These are phyloP conservation scores for Quercus berberidifolia DNA, from an alignment of 306 rosid species.

Conservation along the genomic window DNA sequence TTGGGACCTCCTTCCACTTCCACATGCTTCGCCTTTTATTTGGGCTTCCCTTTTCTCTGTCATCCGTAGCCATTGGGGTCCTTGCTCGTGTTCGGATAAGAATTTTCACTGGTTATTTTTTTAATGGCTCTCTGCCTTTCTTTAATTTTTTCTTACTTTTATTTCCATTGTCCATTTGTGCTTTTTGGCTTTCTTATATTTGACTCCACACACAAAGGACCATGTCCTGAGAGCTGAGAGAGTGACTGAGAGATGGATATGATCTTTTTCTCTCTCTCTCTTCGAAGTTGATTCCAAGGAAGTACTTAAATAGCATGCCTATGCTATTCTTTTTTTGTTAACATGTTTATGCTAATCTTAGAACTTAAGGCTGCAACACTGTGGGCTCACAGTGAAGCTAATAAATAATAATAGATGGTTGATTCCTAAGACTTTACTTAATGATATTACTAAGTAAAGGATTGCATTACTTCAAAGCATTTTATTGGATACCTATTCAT, in stretches of 20 bases:
- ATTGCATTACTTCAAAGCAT: no score
- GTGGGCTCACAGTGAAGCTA: no score
- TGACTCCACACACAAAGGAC: slow-evolving; percentile 21
- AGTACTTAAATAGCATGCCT: neutral
- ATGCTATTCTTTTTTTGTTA: no score
- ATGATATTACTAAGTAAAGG: no score
- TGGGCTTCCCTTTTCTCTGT: slow-evolving; percentile 1
- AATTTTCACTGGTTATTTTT: neutral
- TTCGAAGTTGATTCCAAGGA: neutral
- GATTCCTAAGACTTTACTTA: no score
- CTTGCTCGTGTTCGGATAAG: slow-evolving; percentile 1
- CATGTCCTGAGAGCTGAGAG: neutral
- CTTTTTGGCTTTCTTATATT: slow-evolving; percentile 28
- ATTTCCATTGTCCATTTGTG: slow-evolving; percentile 14
- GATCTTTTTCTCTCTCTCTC: neutral
- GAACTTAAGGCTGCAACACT: no score
- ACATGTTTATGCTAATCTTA: no score
- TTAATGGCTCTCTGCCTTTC: neutral
- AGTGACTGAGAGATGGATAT: neutral
- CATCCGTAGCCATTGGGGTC: slow-evolving; percentile 15
- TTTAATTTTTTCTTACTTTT: neutral
- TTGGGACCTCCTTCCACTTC: slow-evolving; percentile 20
- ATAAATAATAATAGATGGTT: no score
- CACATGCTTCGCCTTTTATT: slow-evolving; percentile 33
- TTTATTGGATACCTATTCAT: no score